Percentiles rank a stretch among this genome's conserved stretches.
Conservation (phyloP, 768 basidiomycete species). For the Trametes cingulata region DNA sequence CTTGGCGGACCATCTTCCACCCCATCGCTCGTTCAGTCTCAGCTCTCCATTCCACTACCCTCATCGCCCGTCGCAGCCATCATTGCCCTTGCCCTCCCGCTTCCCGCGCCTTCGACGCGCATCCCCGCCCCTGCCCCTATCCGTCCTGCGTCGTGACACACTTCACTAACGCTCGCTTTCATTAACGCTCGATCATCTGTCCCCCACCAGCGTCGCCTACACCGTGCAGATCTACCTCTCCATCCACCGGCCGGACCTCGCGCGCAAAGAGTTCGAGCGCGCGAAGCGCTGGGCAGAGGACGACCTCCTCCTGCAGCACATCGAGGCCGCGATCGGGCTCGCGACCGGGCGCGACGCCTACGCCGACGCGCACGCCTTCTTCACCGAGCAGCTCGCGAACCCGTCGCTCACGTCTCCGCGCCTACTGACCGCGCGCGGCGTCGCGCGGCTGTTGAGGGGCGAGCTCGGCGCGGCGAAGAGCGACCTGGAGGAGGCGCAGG, state of each 20-base stretch:
- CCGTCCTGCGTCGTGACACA: not conserved
- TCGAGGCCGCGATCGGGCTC: slow-evolving; percentile 81
- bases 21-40: too few relatives aligned
- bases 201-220: slow-evolving; percentile 65
- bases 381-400: slow-evolving; percentile 81
- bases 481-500: slow-evolving; percentile 74
- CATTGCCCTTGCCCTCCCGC: not conserved
- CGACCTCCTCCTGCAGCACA: slow-evolving; percentile 83
- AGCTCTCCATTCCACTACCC: too few relatives aligned
- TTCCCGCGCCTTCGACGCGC: not conserved
- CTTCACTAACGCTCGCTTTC: not conserved
- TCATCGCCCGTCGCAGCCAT: too few relatives aligned
- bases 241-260: slow-evolving; percentile 85
- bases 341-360: slow-evolving; percentile 75
- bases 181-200: not conserved
- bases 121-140: not conserved
- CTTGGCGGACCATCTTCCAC: too few relatives aligned
- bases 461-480: slow-evolving; percentile 77
- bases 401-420: slow-evolving; percentile 75
- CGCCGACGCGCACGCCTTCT: slow-evolving; percentile 57
- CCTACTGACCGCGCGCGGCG: slow-evolving; percentile 75
- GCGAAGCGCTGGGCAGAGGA: slow-evolving; percentile 89
- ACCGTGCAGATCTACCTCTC: slow-evolving; percentile 87
- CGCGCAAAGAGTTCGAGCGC: slow-evolving; percentile 80
- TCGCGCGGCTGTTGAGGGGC: slow-evolving; percentile 75